Percentiles rank a stretch among this genome's conserved stretches.
Conservation (phyloP, 257 asterid genomes). For the Scutellaria galericulata region DNA sequence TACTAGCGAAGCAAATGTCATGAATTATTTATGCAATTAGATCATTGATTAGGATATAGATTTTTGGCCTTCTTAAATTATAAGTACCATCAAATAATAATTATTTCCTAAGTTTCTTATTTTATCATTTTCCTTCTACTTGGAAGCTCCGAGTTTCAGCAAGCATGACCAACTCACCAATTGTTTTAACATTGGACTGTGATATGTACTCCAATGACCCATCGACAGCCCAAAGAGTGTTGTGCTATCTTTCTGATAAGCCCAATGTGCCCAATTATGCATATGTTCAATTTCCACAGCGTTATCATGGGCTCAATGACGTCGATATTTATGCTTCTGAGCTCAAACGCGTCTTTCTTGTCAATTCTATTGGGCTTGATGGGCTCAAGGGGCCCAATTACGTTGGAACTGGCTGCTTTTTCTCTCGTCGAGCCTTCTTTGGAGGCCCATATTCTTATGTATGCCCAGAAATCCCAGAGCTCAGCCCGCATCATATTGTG, state of each 20-base stretch:
- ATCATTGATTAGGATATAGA: too few relatives aligned
- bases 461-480: constrained; percentile 50
- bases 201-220: constrained; percentile 89
- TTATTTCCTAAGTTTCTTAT: not conserved
- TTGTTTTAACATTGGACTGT: constrained; percentile 70
- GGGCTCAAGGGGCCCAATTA: constrained; percentile 68
- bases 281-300: constrained; percentile 76
- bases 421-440: constrained; percentile 61
- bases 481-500: constrained; percentile 47
- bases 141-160: constrained; percentile 76
- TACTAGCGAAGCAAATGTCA: too few relatives aligned
- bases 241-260: constrained; percentile 51
- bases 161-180: constrained; percentile 70
- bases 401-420: constrained; percentile 79
- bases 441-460: constrained; percentile 52
- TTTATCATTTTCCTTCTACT: not conserved
- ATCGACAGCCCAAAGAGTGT: constrained; percentile 47
- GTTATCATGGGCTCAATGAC: constrained; percentile 61
- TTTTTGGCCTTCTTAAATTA: too few relatives aligned
- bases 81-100: not conserved
- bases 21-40: too few relatives aligned
- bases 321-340: constrained; percentile 69
- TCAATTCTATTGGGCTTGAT: constrained; percentile 67
- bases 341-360: constrained; percentile 47
- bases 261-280: constrained; percentile 52